phyloP scores from a whole-genome alignment of 805 yeast genomes.

The Monosporozyma servazzii region DNA sequence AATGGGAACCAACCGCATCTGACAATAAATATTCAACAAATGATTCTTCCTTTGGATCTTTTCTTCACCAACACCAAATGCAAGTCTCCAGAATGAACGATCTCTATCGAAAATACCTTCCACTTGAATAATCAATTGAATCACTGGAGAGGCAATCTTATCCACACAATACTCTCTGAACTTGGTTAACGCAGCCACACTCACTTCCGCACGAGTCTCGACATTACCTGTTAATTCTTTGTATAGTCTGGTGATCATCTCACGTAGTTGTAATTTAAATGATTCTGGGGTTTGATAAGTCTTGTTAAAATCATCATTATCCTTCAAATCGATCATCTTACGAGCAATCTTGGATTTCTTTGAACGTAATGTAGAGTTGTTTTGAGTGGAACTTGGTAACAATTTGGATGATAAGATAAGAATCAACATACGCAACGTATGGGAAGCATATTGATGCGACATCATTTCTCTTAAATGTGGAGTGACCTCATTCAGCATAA shows the following conservation, averaged over 20 bases:
- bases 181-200: slow-evolving; percentile 32
- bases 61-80: slow-evolving; percentile 46
- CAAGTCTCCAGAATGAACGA: slow-evolving; percentile 57
- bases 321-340: slow-evolving; percentile 83
- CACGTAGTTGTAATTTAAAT: slow-evolving; percentile 52
- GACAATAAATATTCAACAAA: slow-evolving; percentile 76
- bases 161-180: slow-evolving; percentile 72
- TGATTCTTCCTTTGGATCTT: slow-evolving; percentile 58
- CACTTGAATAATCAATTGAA: slow-evolving; percentile 66
- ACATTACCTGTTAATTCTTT: slow-evolving; percentile 24
- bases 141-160: slow-evolving; percentile 77
- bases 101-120: slow-evolving; percentile 76
- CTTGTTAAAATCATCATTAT: slow-evolving; percentile 58
- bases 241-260: slow-evolving; percentile 37
- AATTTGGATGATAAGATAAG: slow-evolving; percentile 69
- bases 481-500: slow-evolving; percentile 57
- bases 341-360: slow-evolving; percentile 82
- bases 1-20: slow-evolving; percentile 90
- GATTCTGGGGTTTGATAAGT: slow-evolving; percentile 62
- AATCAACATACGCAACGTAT: slow-evolving; percentile 65
- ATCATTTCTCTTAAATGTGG: slow-evolving; percentile 54
- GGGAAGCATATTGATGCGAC: slow-evolving; percentile 77
- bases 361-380: slow-evolving; percentile 68
- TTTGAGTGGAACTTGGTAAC: slow-evolving; percentile 60
- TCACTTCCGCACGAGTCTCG: slow-evolving; percentile 23